Evolutionary conservation across 225 moss, liverwort and hornwort genomes (phyloP), one percentile per base, ranked within the genome.

Genomic region (Climacium dendroides): DNA sequence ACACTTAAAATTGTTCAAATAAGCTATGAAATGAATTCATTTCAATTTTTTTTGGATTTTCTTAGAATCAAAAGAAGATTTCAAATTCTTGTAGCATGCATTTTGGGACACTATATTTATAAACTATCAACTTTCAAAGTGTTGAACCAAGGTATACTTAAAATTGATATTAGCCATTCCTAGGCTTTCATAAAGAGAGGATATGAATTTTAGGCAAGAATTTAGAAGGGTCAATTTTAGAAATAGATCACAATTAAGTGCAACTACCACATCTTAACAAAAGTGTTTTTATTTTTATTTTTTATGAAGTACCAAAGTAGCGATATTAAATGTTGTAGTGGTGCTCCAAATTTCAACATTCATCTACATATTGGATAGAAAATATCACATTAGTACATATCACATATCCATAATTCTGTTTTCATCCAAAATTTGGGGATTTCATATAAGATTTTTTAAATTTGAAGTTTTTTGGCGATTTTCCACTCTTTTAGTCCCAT

Each of bases 171-270:
- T 25, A 25, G 3, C 48, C 48, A 41, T 5, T 41, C 8, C 2
- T 39, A 70, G 3, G 25, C 41, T 70, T 25, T 70, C 11, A 25
- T 25, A 1, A 41, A 8, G 14, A 69, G 6, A 39, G 1, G 39
- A 39, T 24, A 10, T 13, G 24, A 13, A 69, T 13, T 24, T 66
- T 66, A 35, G n/a, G n/a, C 20, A n/a, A 66, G 22, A 20, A 6
- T n/a, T 66, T 1, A 2, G 20, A 66, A n/a, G 10, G 6, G 1
- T 6, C 3, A 22, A 0, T 20, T n/a, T 4, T n/a, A 22, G 11
- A 65, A 65, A 19, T 4, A 35, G 7, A 47, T 47, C 47, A 48
- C 13, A 66, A n/a, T 66, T 66, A 6, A n/a, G 3, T 22, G 4
- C 0, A 66, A 6, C n/a, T 66, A 66, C 22, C 20, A 66, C 7